Base-by-base conservation (phyloP, 139 green algal genomes). In the Nannochloris sp. region DNA sequence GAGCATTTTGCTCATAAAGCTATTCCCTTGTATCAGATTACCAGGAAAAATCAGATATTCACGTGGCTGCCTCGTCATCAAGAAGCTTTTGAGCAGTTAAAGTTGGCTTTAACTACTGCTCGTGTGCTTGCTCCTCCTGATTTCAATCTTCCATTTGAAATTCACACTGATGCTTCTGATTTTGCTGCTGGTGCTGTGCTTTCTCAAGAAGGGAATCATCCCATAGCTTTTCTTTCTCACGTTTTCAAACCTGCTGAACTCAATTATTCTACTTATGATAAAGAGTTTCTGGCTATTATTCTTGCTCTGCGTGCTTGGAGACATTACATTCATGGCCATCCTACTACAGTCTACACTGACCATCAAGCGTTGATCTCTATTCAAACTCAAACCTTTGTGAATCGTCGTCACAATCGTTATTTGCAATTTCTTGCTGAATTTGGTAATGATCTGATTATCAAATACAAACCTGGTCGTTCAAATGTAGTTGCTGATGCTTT, bases 231-330 rank as follows among this genome's bases (percentile, higher is more conserved):
- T 15, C 8, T 63, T 0, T 77, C 53, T 4, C 12, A 19, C 0
- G 79, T 76, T 38, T 65, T 83, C 3, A 59, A 6, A 14, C 7
- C 30, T 13, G 64, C 77, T 27, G 64, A 87, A 46, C 24, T 10
- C 2, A 77, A 77, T 34, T 89, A 87, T 57, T 36, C 61, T 0
- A 71, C 61, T 10, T 44, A 30, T n/a, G 77, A 84, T 10, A 73
- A 76, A 9, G 73, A 86, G n/a, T 37, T 81, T 30, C 37, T 84
- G 0, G 82, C 55, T 14, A 59, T 85, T 14, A 48, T 79, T 3
- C 15, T 68, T 7, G 56, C 65, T 1, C 19, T 78, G 2, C 36
- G 61, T 6, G 2, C 73, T n/a, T 85, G 73, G 79, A 32, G 75
- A 6, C 62, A 61, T 31, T 83, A 81, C 27, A 37, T 84, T 0